Evolutionary conservation across 768 basidiomycete species (phyloP).

Genomic region (Symmetrospora coprosmae): DNA sequence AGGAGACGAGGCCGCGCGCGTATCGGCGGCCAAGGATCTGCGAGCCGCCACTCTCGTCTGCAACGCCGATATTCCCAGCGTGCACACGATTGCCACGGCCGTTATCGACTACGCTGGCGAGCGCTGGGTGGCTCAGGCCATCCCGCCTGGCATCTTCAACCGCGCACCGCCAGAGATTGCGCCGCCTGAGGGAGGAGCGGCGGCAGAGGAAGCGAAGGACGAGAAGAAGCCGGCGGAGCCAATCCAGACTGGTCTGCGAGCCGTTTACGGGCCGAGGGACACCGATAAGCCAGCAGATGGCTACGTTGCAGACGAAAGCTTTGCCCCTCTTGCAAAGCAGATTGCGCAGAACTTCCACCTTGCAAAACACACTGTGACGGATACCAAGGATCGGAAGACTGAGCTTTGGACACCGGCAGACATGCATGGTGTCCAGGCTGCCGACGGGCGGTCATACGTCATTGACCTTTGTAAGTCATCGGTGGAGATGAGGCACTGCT

Average conservation of each 20-base stretch:
- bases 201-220: slow-evolving; percentile 24
- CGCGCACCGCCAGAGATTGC: not conserved
- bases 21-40: slow-evolving; percentile 41
- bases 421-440: slow-evolving; percentile 40
- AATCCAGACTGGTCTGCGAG: slow-evolving; percentile 37
- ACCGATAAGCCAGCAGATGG: slow-evolving; percentile 35
- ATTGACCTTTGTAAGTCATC: slow-evolving; percentile 37
- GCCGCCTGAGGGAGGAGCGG: slow-evolving; percentile 22
- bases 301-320: slow-evolving; percentile 24
- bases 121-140: slow-evolving; percentile 41
- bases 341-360: slow-evolving; percentile 37
- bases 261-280: slow-evolving; percentile 41
- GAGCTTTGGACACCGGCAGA: slow-evolving; percentile 39
- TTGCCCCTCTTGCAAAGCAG: slow-evolving; percentile 39
- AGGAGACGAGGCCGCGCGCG: slow-evolving; percentile 40
- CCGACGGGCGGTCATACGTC: slow-evolving; percentile 41
- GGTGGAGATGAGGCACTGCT: too few relatives aligned
- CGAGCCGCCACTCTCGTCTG: slow-evolving; percentile 39
- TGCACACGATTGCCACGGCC: slow-evolving; percentile 39
- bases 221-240: slow-evolving; percentile 27
- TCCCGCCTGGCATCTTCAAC: slow-evolving; percentile 41
- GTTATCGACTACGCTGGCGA: slow-evolving; percentile 41
- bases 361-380: slow-evolving; percentile 38
- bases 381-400: slow-evolving; percentile 34
- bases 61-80: slow-evolving; percentile 39